Percentiles rank a stretch among this genome's conserved stretches.
Evolutionary conservation across 139 green algal species (phyloP).

Genomic region (Ettlia oleoabundans): DNA sequence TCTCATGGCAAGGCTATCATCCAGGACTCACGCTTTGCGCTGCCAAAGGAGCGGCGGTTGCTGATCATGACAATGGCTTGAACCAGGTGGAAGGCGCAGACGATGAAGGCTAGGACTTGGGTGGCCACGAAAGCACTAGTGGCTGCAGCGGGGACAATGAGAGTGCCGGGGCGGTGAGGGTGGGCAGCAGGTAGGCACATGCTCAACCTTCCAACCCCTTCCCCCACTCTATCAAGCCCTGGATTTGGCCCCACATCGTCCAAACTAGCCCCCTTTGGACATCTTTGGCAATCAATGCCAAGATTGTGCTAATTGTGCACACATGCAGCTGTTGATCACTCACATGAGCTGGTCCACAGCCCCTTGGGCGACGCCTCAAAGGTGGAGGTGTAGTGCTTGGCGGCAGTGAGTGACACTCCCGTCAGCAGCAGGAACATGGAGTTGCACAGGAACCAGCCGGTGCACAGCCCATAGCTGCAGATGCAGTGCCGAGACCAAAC

Average conservation of each 20-base stretch:
- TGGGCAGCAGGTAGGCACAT: not conserved
- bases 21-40: not conserved
- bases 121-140: slow-evolving; percentile 5
- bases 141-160: not conserved
- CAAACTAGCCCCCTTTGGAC: no score
- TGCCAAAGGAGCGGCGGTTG: slow-evolving; percentile 2
- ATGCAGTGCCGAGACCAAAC: no score
- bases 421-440: slow-evolving; percentile 22
- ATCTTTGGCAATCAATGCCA: no score
- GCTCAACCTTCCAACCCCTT: not conserved
- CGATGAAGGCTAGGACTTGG: slow-evolving; percentile 34
- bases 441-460: not conserved
- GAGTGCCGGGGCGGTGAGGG: not conserved
- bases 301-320: no score
- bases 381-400: slow-evolving; percentile 12
- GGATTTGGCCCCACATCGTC: no score
- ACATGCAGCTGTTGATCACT: not conserved
- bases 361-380: not conserved
- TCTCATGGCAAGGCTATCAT: not conserved
- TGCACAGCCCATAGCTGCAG: not conserved
- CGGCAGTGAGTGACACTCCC: slow-evolving; percentile 7
- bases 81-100: not conserved
- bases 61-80: not conserved
- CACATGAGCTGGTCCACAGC: slow-evolving; percentile 5
- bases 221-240: no score